Evolutionary conservation across 495 filamentous ascomycete genomes (phyloP).

Genomic region (Cercophora sp.): DNA sequence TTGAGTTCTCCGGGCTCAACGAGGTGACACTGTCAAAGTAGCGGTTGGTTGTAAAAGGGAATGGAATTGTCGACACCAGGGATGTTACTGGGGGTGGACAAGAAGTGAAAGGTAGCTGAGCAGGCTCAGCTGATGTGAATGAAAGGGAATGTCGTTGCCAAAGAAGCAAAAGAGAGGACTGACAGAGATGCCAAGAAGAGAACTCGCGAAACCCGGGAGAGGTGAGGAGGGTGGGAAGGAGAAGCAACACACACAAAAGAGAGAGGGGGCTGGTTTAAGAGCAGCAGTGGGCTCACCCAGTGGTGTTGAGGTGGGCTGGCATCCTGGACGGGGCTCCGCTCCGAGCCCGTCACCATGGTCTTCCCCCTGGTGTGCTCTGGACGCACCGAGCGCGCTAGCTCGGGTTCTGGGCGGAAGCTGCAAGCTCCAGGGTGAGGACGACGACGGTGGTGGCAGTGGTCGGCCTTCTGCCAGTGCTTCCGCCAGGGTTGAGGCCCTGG

Average conservation of each 20-base stretch:
- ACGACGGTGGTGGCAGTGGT: not conserved
- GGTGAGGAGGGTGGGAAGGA: constrained; percentile 11
- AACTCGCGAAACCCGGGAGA: constrained; percentile 26
- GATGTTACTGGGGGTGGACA: constrained; percentile 1
- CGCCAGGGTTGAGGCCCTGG: not conserved
- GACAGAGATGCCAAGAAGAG: constrained; percentile 24
- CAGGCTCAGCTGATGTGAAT: constrained; percentile 25
- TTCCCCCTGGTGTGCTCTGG: not conserved
- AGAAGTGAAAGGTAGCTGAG: constrained; percentile 40
- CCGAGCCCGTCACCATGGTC: not conserved
- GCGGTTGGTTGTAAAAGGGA: not conserved
- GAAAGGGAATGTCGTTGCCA: constrained; percentile 13
- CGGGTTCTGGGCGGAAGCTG: not conserved
- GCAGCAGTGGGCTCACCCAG: not conserved
- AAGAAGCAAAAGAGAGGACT: constrained; percentile 13
- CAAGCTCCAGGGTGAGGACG: constrained; percentile 8
- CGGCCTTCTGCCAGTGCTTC: not conserved
- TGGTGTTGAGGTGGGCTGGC: constrained; percentile 6
- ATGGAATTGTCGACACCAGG: not conserved
- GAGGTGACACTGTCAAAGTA: constrained; percentile 10
- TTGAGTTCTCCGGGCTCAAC: not conserved
- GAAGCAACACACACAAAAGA: constrained; percentile 7
- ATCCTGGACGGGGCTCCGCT: constrained; percentile 1
- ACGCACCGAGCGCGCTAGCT: not conserved
- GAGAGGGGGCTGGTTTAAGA: constrained; percentile 2